Percentiles rank a stretch among this genome's conserved stretches.
phyloP scores from a whole-genome alignment of 202 grass and related monocot species.

The Setaria viridis region DNA sequence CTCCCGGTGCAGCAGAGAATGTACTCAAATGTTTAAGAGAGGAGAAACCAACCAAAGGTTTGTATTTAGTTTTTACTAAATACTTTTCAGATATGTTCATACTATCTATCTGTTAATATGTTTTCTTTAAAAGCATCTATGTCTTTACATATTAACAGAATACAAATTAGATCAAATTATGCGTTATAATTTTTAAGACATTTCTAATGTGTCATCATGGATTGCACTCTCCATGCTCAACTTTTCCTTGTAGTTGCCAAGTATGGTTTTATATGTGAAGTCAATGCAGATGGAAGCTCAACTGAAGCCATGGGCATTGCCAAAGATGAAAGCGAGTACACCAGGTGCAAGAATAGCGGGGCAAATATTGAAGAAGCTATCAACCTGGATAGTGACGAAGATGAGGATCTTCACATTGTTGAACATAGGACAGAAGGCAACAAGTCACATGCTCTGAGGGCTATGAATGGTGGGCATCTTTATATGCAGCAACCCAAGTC shows the following conservation, averaged over 20 bases:
- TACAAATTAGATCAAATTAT: background rate
- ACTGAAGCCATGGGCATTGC: slow-evolving; percentile 37
- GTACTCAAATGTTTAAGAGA: background rate
- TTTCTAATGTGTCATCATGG: background rate
- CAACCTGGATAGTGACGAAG: slow-evolving; percentile 38
- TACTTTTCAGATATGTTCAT: background rate
- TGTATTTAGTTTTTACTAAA: background rate
- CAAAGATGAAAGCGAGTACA: slow-evolving; percentile 22
- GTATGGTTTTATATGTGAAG: background rate
- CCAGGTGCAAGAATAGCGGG: background rate
- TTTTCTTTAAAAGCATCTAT: background rate
- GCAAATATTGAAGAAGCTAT: background rate
- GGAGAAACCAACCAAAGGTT: slow-evolving; percentile 17
- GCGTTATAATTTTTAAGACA: background rate
- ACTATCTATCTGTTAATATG: background rate
- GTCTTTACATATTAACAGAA: background rate
- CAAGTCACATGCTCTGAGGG: background rate
- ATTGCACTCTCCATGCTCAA: background rate
- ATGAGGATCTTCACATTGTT: slow-evolving; percentile 13
- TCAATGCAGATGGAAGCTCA: slow-evolving; percentile 34
- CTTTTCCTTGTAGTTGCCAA: background rate
- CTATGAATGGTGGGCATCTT: background rate
- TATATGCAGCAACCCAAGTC: background rate
- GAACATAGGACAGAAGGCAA: background rate
- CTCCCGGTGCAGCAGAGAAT: slow-evolving; percentile 19